Percentiles rank a stretch among this genome's conserved stretches.
phyloP scores from a whole-genome alignment of 2,329 filamentous ascomycete genomes.

The Colletotrichum acutatum region DNA sequence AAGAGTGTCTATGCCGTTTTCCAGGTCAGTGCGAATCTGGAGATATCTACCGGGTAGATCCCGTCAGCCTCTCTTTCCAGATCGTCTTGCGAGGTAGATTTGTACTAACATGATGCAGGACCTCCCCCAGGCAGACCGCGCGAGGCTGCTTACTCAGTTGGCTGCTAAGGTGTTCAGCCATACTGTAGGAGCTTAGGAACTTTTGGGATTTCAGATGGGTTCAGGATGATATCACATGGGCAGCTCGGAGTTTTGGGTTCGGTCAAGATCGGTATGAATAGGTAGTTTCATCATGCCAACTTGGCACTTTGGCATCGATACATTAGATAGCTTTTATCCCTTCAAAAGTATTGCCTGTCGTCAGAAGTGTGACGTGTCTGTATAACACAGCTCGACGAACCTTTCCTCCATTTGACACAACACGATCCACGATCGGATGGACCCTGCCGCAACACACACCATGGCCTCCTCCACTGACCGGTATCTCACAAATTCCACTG shows the following conservation, averaged over 20 bases:
- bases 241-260: conserved; percentile 32
- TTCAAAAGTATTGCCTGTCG: background rate
- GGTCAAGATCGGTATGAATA: background rate
- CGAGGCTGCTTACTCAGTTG: conserved; percentile 83
- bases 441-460: background rate
- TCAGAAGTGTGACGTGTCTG: background rate
- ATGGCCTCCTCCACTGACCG: background rate
- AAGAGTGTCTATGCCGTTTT: conserved; percentile 97
- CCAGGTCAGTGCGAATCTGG: conserved; percentile 56
- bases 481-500: background rate
- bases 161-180: conserved; percentile 89
- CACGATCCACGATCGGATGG: background rate
- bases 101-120: conserved; percentile 60
- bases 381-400: no score
- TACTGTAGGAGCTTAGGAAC: conserved; percentile 67
- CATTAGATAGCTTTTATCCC: conserved; percentile 12
- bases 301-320: conserved; percentile 4
- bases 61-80: conserved; percentile 21
- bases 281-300: background rate
- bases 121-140: conserved; percentile 83
- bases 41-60: conserved; percentile 24
- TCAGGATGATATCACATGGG: background rate
- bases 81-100: no score
- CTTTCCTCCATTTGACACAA: background rate
- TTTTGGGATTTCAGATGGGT: background rate